A percentile compares a stretch with the other conserved stretches of the same genome.
Evolutionary conservation across 2,329 filamentous ascomycete species (phyloP).

Genomic region (Sclerotinia borealis): DNA sequence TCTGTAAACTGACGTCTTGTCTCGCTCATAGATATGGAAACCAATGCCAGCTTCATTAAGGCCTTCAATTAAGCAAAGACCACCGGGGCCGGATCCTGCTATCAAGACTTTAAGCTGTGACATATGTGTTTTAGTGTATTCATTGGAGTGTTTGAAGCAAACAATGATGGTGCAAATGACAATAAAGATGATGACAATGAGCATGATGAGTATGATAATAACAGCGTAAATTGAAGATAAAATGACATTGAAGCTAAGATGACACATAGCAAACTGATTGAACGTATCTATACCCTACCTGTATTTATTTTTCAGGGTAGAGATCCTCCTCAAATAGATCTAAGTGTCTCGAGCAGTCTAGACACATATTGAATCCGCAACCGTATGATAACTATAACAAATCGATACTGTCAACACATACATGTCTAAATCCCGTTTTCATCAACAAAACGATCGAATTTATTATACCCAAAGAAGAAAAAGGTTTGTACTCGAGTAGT

Average conservation of each 20-base stretch:
- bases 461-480: not conserved
- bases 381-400: not conserved
- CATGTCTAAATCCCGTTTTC: not conserved
- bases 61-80: conserved; percentile 31
- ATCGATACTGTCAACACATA: not conserved
- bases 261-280: not conserved
- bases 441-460: not conserved
- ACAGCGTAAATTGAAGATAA: too few species aligned
- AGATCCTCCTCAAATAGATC: not conserved
- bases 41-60: conserved; percentile 32
- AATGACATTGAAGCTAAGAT: too few species aligned
- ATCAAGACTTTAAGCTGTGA: conserved; percentile 17
- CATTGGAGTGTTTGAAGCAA: not conserved
- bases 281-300: not conserved
- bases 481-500: too few species aligned
- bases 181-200: not conserved
- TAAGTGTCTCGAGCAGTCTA: not conserved
- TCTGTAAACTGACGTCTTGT: conserved; percentile 35
- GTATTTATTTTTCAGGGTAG: not conserved
- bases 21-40: conserved; percentile 52
- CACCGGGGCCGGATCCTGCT: conserved; percentile 32
- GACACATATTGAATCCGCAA: not conserved
- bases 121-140: not conserved
- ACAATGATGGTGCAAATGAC: not conserved
- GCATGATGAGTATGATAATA: not conserved